These are phyloP conservation scores for Malus hybrid DNA, from an alignment of 331 rosid genomes.

Conservation along the genomic window DNA sequence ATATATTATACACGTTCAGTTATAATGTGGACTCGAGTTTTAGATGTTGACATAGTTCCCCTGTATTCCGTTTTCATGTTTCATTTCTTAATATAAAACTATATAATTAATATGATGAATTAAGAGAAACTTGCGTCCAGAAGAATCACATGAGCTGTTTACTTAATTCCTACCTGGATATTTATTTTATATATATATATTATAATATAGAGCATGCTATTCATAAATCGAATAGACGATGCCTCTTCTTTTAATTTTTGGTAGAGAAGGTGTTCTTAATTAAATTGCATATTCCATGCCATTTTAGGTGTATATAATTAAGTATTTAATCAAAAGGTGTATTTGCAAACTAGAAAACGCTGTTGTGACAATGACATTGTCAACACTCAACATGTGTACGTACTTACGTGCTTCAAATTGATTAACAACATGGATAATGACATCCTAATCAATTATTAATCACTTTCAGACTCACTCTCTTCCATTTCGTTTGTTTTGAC, in stretches of 20 bases:
- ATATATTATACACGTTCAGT: not conserved
- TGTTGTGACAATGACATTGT: slow-evolving; percentile 12
- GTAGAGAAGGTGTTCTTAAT: not conserved
- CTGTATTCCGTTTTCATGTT: not conserved
- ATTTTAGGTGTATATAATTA: not conserved
- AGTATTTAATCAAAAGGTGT: not conserved
- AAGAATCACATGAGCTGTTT: slow-evolving; percentile 2
- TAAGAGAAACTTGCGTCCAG: not conserved
- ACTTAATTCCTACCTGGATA: not conserved
- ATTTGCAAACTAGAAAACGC: not conserved
- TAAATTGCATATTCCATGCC: not conserved
- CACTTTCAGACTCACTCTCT: not conserved
- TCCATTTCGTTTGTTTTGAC: not conserved
- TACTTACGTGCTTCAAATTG: not conserved
- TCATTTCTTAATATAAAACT: not conserved
- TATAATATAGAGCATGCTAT: not conserved
- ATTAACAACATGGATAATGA: not conserved
- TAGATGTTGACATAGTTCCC: not conserved
- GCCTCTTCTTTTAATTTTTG: not conserved
- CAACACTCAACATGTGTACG: not conserved
- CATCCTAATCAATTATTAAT: not conserved
- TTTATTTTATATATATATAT: not conserved
- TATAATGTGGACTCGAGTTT: not conserved
- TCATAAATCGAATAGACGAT: not conserved
- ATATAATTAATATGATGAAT: not conserved